A percentile compares a stretch with the other conserved stretches of the same genome.
These are phyloP conservation scores for Austropuccinia psidii DNA, from an alignment of 1,284 basidiomycete species.

Conservation along the genomic window DNA sequence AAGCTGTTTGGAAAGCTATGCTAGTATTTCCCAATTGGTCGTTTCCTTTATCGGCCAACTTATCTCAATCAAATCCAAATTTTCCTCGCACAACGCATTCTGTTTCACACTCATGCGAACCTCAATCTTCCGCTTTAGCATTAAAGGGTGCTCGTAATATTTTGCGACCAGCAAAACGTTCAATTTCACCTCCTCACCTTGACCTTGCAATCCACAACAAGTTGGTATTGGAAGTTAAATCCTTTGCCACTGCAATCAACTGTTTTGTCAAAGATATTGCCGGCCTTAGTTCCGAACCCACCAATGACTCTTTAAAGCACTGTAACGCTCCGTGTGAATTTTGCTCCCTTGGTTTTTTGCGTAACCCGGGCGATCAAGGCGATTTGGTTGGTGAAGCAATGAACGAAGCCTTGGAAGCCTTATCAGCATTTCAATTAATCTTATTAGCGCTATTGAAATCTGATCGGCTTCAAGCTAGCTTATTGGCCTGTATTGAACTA, in stretches of 20 bases:
- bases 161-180: constrained; percentile 4
- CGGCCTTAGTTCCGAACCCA: not conserved
- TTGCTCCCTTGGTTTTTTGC: constrained; percentile 19
- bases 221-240: not conserved
- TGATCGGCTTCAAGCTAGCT: not conserved
- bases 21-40: constrained; percentile 18
- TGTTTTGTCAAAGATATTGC: constrained; percentile 32
- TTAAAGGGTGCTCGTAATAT: constrained; percentile 18
- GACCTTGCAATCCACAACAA: constrained; percentile 3
- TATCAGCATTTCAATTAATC: constrained; percentile 25
- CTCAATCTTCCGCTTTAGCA: not conserved
- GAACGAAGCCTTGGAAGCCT: constrained; percentile 34
- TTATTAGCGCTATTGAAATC: constrained; percentile 8
- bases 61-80: not conserved
- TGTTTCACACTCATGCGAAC: not conserved
- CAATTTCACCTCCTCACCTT: constrained; percentile 12
- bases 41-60: not conserved
- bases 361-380: constrained; percentile 6
- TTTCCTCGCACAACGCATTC: not conserved
- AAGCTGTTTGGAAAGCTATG: constrained; percentile 34
- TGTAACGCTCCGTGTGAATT: constrained; percentile 1
- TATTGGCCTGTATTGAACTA: not conserved
- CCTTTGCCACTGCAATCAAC: constrained; percentile 1
- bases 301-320: not conserved
- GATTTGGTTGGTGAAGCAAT: constrained; percentile 29